Evolutionary conservation across 2,329 filamentous ascomycete species (phyloP).

Genomic region (Dothideomycetes sp.): DNA sequence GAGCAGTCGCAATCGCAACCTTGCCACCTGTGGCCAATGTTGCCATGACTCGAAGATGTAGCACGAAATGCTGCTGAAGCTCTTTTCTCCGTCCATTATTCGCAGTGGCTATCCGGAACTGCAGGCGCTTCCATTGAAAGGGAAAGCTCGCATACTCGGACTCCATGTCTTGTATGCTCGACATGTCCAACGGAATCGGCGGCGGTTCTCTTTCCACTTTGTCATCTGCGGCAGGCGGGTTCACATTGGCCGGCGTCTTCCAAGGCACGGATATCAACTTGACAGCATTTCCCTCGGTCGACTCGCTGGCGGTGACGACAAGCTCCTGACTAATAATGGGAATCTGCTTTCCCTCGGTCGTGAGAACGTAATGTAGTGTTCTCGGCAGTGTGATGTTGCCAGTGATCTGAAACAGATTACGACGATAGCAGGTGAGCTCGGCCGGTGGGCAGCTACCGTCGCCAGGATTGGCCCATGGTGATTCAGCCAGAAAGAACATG

Average conservation of each 20-base stretch:
- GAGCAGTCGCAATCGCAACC: conserved; percentile 69
- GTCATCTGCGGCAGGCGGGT: conserved; percentile 51
- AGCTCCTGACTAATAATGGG: conserved; percentile 76
- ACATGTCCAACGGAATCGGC: conserved; percentile 61
- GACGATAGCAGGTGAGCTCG: conserved; percentile 89
- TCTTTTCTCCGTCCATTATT: conserved; percentile 94
- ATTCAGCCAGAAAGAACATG: conserved; percentile 82
- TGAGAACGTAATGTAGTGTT: conserved; percentile 67
- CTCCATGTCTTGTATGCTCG: conserved; percentile 57
- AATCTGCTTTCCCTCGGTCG: conserved; percentile 73
- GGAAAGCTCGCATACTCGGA: conserved; percentile 84
- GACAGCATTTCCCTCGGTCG: conserved; percentile 81
- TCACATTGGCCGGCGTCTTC: conserved; percentile 74
- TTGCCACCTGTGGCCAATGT: conserved; percentile 77
- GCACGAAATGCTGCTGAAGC: conserved; percentile 88
- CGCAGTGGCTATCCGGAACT: conserved; percentile 89
- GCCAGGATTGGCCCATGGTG: conserved; percentile 52
- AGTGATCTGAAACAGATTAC: conserved; percentile 93
- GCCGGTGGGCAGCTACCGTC: conserved; percentile 51
- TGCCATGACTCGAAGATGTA: conserved; percentile 76
- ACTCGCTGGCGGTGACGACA: conserved; percentile 84
- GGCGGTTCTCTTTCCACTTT: conserved; percentile 77
- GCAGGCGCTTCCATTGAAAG: conserved; percentile 85
- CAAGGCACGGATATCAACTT: conserved; percentile 95
- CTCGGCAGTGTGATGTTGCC: conserved; percentile 75